Evolutionary conservation across 345 rosid species (phyloP), one percentile per base, ranked within the genome.

Genomic region (Iberis pinnata): DNA sequence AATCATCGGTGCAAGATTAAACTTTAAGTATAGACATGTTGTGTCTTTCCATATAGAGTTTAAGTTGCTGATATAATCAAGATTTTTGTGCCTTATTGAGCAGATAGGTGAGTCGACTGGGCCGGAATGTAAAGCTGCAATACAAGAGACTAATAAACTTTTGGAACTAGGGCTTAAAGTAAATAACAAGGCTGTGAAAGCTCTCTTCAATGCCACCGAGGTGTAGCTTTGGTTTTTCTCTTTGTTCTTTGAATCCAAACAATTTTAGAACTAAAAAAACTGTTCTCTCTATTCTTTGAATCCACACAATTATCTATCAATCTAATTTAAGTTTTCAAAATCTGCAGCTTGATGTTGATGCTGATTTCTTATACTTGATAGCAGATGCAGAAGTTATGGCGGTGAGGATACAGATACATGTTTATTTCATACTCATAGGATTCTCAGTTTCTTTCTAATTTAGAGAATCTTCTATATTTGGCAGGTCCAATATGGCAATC

Each of bases 401-500:
- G 37, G 98, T 90, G 72, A 14, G 72, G 43, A 51, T 60, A 27
- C 29, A 9, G 13, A 20, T 41, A 39, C 25, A 0, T 4, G 11
- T 47, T 33, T 27, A 35, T 61, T 22, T 49, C 12, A 27, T 10
- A 8, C 47, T 10, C 49, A 1, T 17, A 11, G 54, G 70, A 38
- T 12, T 48, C 26, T 63, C 8, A 32, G 43, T 31, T 55, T 70
- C 41, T 53, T 32, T 53, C 12, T 17, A 45, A 49, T 17, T 43
- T 27, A 45, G 20, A 58, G 73, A 6, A 14, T 18, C 16, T 63
- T 35, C 15, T 26, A 43, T 12, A 35, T n/a, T 18, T 67, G 74
- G 63, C 81, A 90, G 98, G 45, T 90, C 67, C 98, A 87, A 60
- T 90, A 90, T 22, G 98, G 96, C 54, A 84, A 80, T 56, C 98